Conservation (phyloP, 2,329 filamentous ascomycete genomes). For the Cercospora beticola region DNA sequence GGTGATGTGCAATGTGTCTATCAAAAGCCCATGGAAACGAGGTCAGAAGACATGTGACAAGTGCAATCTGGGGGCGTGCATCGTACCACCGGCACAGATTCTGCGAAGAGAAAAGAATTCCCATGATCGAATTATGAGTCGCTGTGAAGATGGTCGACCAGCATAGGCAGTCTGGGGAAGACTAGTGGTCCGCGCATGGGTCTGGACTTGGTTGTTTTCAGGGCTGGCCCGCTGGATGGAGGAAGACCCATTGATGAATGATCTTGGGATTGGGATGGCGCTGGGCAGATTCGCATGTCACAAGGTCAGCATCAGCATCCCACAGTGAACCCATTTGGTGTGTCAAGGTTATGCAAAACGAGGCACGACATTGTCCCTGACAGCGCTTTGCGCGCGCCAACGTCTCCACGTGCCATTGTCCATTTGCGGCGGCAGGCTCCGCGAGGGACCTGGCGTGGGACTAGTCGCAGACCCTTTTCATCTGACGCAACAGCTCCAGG, state of each 20-base stretch:
- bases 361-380: neutral
- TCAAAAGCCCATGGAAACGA: too few relatives aligned
- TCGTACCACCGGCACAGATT: too few relatives aligned
- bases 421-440: neutral
- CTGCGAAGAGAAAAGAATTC: too few relatives aligned
- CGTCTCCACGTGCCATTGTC: neutral
- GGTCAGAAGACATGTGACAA: too few relatives aligned
- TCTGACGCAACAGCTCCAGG: neutral
- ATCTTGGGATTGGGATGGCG: neutral
- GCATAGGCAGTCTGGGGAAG: neutral
- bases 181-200: neutral
- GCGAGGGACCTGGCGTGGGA: neutral
- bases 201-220: neutral
- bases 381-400: neutral
- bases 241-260: neutral
- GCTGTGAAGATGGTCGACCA: neutral
- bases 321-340: neutral
- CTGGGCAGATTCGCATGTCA: neutral
- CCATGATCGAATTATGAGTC: neutral
- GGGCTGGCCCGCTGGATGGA: neutral
- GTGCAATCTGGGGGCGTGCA: too few relatives aligned
- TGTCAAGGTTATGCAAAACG: neutral
- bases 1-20: neutral
- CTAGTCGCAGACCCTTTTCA: neutral
- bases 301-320: neutral